These are phyloP conservation scores for Beauveria caledonica DNA, from an alignment of 2,329 filamentous ascomycete species.

Conservation along the genomic window DNA sequence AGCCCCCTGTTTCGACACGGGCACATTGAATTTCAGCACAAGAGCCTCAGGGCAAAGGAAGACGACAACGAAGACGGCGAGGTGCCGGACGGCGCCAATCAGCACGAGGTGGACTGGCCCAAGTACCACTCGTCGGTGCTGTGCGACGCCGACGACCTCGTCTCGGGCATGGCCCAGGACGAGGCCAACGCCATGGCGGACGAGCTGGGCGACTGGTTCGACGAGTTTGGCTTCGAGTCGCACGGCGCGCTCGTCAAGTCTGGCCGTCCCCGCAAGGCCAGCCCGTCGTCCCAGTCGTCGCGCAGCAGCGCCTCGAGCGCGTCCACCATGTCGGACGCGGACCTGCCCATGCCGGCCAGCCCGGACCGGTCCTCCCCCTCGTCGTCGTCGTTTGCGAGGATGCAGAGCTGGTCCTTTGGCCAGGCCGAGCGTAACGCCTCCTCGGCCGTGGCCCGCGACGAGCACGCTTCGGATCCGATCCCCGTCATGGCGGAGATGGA, in stretches of 20 bases:
- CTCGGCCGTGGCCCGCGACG: not conserved
- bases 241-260: slow-evolving; percentile 31
- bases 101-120: slow-evolving; percentile 47
- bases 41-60: not conserved
- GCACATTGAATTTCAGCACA: slow-evolving; percentile 9
- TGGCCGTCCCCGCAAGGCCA: not conserved
- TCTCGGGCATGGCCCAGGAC: slow-evolving; percentile 32
- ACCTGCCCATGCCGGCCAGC: slow-evolving; percentile 10
- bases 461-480: slow-evolving; percentile 2
- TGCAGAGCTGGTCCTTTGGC: slow-evolving; percentile 7
- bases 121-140: slow-evolving; percentile 58
- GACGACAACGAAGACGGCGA: not conserved
- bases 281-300: slow-evolving; percentile 6
- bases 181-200: slow-evolving; percentile 36
- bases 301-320: slow-evolving; percentile 8
- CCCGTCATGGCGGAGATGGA: not conserved
- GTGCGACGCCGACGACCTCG: slow-evolving; percentile 46
- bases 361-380: not conserved
- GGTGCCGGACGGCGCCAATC: slow-evolving; percentile 20
- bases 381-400: slow-evolving; percentile 14
- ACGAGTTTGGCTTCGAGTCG: slow-evolving; percentile 38
- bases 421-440: not conserved
- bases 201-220: slow-evolving; percentile 44
- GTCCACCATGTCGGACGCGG: slow-evolving; percentile 5
- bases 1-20: slow-evolving; percentile 10